Base-by-base conservation (phyloP, 1,139 yeast genomes). In the Zygoascus sp. region DNA sequence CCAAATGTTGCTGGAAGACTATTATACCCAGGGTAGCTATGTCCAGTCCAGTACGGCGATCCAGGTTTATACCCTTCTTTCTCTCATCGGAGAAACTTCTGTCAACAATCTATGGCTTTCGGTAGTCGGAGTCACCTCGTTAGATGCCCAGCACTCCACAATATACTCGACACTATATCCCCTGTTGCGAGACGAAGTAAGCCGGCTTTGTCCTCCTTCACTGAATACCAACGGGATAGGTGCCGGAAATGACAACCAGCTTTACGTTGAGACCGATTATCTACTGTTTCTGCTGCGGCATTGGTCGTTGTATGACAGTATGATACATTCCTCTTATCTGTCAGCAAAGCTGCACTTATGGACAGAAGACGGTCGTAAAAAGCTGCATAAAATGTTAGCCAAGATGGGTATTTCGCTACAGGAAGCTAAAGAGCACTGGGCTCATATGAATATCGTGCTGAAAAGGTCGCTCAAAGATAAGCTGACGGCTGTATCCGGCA, bases 371-470 rank as follows among this genome's bases (percentile, higher is more conserved):
- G 98, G 98, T 3, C 79, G 83, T 57, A 88, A 87, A 62, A 77
- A 82, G 56, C 70, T 94, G 43, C 95, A 90, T 62, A 89, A 89
- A 58, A 74, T 94, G 76, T 85, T 94, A 68, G 98, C 98, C 2
- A 80, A 85, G 57, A 92, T 94, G 97, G 98, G 98, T 6, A 84
- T 94, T 5, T 83, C 97, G 0, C 69, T 94, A 43, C 85, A 81
- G 2, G 83, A 85, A 20, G 95, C 97, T 1, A 85, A 83, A 58
- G 97, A 94, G 65, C 81, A 83, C 53, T 94, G 97, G 97, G 74
- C 84, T 28, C 95, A 92, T 63, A 81, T 90, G 82, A 95, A 89
- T 61, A 77, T 86, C 42, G 75, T 77, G 13, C 74, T 92, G 42
- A 94, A 92, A 63, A 79, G 82, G 50, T 83, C 81, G 52, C 68